These are phyloP conservation scores for Rossbeevera mucosa DNA, from an alignment of 768 basidiomycete species.

Conservation along the genomic window DNA sequence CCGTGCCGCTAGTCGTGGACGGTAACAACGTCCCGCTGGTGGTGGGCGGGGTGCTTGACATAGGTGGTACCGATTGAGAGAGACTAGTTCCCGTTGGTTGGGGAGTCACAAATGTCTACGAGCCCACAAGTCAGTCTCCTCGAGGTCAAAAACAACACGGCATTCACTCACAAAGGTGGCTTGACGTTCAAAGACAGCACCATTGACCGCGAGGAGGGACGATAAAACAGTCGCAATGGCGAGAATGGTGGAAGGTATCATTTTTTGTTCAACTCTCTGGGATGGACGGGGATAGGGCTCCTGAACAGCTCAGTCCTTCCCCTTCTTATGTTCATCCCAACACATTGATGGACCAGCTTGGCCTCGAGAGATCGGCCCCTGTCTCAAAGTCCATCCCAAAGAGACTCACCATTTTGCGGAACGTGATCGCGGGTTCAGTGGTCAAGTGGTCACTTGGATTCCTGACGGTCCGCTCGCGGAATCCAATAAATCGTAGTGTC, in stretches of 20 bases:
- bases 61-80: not conserved
- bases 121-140: not conserved
- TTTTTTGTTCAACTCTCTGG: not conserved
- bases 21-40: not conserved
- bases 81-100: slow-evolving; percentile 1
- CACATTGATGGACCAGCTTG: slow-evolving; percentile 2
- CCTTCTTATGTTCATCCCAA: slow-evolving; percentile 10
- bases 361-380: slow-evolving; percentile 1
- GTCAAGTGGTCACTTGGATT: not conserved
- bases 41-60: not conserved
- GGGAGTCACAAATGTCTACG: slow-evolving; percentile 9
- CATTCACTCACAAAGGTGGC: slow-evolving; percentile 13
- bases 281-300: not conserved
- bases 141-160: not conserved
- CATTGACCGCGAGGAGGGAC: slow-evolving; percentile 10
- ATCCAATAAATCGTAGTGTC: no score
- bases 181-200: slow-evolving; percentile 16
- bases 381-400: not conserved
- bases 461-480: not conserved
- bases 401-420: slow-evolving; percentile 2
- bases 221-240: slow-evolving; percentile 5
- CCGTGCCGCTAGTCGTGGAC: not conserved
- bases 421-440: slow-evolving; percentile 2
- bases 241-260: slow-evolving; percentile 12
- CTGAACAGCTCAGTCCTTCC: not conserved